Evolutionary conservation across 106 monocot genomes (phyloP).

Genomic region (Phalaenopsis equestris): DNA sequence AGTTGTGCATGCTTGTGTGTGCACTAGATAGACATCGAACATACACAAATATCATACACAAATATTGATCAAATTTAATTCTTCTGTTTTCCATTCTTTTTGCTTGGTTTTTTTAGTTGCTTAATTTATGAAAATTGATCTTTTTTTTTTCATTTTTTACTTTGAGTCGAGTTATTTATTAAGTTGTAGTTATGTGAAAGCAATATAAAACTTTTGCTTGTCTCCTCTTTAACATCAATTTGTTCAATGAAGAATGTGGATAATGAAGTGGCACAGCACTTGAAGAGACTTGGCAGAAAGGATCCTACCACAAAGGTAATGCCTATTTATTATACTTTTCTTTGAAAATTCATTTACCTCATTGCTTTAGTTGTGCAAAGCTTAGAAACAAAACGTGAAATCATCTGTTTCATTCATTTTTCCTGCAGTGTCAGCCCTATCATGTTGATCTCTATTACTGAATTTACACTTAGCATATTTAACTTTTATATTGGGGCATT

Average conservation of each 20-base stretch:
- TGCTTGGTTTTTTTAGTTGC: slow-evolving; percentile 1
- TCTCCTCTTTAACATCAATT: slow-evolving; percentile 8
- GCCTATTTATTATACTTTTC: neutral
- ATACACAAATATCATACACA: neutral
- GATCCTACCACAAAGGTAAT: slow-evolving; percentile 91
- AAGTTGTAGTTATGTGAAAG: neutral
- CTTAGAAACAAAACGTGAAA: neutral
- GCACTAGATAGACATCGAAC: neutral
- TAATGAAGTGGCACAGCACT: slow-evolving; percentile 67
- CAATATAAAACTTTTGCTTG: neutral
- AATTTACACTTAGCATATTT: neutral
- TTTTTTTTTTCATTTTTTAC: neutral
- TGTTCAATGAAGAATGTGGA: slow-evolving; percentile 50
- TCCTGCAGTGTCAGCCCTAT: neutral
- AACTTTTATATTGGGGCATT: neutral
- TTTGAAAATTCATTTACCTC: neutral
- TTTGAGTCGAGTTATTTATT: slow-evolving; percentile 2
- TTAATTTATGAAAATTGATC: neutral
- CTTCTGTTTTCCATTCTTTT: neutral
- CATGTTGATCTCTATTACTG: neutral
- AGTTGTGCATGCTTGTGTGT: neutral
- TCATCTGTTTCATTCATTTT: neutral
- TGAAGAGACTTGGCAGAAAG: slow-evolving; percentile 88
- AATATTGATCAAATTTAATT: neutral
- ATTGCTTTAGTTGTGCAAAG: neutral